Conservation (phyloP, 805 yeast genomes). For the Hanseniaspora vineae region DNA sequence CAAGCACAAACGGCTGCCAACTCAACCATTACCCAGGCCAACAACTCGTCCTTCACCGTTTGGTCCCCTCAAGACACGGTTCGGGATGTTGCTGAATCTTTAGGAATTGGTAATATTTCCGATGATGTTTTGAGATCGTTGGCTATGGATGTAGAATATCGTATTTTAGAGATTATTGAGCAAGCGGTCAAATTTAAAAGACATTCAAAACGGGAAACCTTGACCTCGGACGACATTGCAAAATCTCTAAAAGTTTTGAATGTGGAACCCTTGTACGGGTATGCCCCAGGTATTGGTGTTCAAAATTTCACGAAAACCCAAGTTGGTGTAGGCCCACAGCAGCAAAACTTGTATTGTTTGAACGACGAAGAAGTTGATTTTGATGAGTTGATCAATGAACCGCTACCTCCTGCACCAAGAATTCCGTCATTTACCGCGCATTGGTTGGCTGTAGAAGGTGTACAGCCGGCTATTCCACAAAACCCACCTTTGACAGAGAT, state of each 20-base stretch:
- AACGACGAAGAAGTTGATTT: slow-evolving; percentile 91
- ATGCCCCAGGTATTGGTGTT: slow-evolving; percentile 64
- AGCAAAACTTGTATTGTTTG: slow-evolving; percentile 77
- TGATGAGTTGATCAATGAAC: slow-evolving; percentile 85
- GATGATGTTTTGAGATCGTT: slow-evolving; percentile 90
- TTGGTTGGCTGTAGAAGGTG: slow-evolving; percentile 98
- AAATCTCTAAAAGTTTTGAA: slow-evolving; percentile 75
- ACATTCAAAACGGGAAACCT: slow-evolving; percentile 72
- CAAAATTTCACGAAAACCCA: slow-evolving; percentile 74
- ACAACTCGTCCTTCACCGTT: slow-evolving; percentile 57
- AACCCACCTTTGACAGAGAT: slow-evolving; percentile 77
- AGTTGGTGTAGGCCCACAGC: slow-evolving; percentile 28
- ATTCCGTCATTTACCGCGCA: slow-evolving; percentile 87
- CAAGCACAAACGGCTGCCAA: background rate
- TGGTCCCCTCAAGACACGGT: slow-evolving; percentile 99
- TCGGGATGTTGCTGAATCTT: slow-evolving; percentile 84
- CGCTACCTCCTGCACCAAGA: slow-evolving; percentile 90
- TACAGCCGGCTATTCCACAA: slow-evolving; percentile 94
- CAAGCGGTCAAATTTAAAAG: slow-evolving; percentile 95
- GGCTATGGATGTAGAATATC: slow-evolving; percentile 98
- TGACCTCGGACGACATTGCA: slow-evolving; percentile 71
- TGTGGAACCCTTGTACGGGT: slow-evolving; percentile 89
- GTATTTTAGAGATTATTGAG: slow-evolving; percentile 89
- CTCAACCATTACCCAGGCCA: background rate
- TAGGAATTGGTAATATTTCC: slow-evolving; percentile 64